phyloP scores from a whole-genome alignment of 495 filamentous ascomycete genomes.

The Penicillium waksmanii region DNA sequence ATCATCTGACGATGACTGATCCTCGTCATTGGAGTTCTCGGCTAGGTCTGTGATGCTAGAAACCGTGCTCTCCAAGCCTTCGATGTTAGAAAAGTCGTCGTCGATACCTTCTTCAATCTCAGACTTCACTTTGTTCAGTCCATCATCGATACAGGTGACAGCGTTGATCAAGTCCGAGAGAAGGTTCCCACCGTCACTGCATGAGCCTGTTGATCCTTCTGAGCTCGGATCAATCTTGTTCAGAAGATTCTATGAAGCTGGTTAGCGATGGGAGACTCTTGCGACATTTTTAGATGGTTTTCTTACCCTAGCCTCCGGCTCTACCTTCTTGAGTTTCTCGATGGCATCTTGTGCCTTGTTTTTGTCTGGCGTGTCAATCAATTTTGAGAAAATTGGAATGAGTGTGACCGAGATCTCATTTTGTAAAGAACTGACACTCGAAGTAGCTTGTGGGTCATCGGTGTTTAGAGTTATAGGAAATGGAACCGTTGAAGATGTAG shows the following conservation, averaged over 20 bases:
- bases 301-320: slow-evolving; percentile 2
- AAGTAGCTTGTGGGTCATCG: slow-evolving; percentile 6
- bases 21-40: neutral
- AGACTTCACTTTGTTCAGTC: slow-evolving; percentile 1
- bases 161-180: neutral
- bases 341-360: slow-evolving; percentile 3
- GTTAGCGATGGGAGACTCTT: neutral
- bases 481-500: neutral
- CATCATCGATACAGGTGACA: slow-evolving; percentile 2
- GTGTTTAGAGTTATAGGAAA: slow-evolving; percentile 5
- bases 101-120: slow-evolving; percentile 2
- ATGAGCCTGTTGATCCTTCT: neutral
- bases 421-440: slow-evolving; percentile 7
- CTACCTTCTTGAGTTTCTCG: slow-evolving; percentile 5
- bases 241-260: neutral
- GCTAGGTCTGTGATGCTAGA: neutral
- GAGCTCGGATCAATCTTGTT: neutral
- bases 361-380: slow-evolving; percentile 4
- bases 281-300: neutral
- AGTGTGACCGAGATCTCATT: slow-evolving; percentile 9
- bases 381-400: neutral
- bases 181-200: slow-evolving; percentile 1
- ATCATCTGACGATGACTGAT: neutral
- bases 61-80: neutral
- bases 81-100: neutral